phyloP scores from a whole-genome alignment of 225 moss, liverwort and hornwort genomes.

The Polytrichum formosum region DNA sequence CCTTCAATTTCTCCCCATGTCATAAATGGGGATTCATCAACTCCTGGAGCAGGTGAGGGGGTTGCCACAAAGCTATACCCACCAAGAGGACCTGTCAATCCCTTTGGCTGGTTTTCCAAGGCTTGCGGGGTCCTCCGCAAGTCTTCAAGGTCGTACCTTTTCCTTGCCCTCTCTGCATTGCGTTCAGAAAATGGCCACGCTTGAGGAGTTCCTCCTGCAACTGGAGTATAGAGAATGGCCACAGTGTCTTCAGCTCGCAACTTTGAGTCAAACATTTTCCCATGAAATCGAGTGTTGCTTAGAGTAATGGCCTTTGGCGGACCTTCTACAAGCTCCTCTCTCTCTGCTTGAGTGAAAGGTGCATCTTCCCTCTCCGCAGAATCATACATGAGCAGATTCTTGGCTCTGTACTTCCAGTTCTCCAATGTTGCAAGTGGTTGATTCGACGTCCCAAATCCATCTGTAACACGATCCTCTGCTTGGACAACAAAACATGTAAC shows the following conservation, averaged over 20 bases:
- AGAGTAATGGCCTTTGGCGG: constrained; percentile 70
- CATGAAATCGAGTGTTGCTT: constrained; percentile 91
- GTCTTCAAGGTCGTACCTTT: constrained; percentile 90
- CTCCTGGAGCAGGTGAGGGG: constrained; percentile 89
- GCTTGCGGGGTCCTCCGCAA: constrained; percentile 77
- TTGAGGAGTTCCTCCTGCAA: constrained; percentile 86
- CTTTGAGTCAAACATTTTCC: constrained; percentile 96
- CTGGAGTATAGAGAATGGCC: constrained; percentile 89
- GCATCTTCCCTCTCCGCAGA: constrained; percentile 92
- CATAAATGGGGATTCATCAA: constrained; percentile 95
- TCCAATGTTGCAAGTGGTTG: constrained; percentile 79
- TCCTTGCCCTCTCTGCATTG: constrained; percentile 92
- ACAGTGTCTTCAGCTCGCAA: constrained; percentile 95
- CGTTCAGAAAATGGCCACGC: constrained; percentile 98
- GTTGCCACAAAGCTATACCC: constrained; percentile 97
- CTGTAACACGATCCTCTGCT: constrained; percentile 69
- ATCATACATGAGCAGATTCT: constrained; percentile 94
- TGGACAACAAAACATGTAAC: constrained; percentile 3
- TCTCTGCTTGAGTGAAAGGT: constrained; percentile 77
- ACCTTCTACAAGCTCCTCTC: constrained; percentile 80
- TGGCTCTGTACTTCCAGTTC: constrained; percentile 84
- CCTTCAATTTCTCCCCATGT: constrained; percentile 99
- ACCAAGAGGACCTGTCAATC: constrained; percentile 23
- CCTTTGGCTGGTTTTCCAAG: constrained; percentile 26
- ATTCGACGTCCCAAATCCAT: constrained; percentile 94